These are phyloP conservation scores for Arachis monticola DNA, from an alignment of 331 rosid species.

Conservation along the genomic window DNA sequence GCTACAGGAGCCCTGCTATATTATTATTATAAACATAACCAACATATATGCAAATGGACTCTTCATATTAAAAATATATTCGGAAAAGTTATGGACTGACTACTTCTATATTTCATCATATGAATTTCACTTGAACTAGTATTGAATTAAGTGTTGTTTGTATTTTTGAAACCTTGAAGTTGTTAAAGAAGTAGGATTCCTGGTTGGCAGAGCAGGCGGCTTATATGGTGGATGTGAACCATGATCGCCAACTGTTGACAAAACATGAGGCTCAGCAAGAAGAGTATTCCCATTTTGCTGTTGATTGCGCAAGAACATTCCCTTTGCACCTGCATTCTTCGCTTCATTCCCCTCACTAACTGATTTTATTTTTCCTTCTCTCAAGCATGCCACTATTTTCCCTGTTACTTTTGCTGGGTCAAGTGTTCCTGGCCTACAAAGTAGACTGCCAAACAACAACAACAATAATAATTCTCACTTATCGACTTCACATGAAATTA, in stretches of 20 bases:
- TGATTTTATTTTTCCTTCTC: conserved; percentile 42
- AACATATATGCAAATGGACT: no score
- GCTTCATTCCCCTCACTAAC: conserved; percentile 56
- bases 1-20: no score
- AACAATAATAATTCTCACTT: no score
- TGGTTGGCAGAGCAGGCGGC: neutral
- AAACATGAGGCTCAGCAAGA: conserved; percentile 52
- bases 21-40: no score
- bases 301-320: conserved; percentile 58
- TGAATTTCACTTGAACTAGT: no score
- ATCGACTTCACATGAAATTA: no score
- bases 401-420: conserved; percentile 72
- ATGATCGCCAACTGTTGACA: neutral
- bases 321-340: conserved; percentile 59
- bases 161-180: no score
- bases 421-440: conserved; percentile 61
- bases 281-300: neutral
- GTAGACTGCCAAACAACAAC: conserved; percentile 15
- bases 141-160: no score
- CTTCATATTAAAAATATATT: no score
- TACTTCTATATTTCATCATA: no score
- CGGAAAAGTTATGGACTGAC: no score
- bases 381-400: conserved; percentile 60
- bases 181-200: neutral
- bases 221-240: neutral